Conservation (phyloP, 2,329 filamentous ascomycete genomes). For the Celoporthe dispersa region DNA sequence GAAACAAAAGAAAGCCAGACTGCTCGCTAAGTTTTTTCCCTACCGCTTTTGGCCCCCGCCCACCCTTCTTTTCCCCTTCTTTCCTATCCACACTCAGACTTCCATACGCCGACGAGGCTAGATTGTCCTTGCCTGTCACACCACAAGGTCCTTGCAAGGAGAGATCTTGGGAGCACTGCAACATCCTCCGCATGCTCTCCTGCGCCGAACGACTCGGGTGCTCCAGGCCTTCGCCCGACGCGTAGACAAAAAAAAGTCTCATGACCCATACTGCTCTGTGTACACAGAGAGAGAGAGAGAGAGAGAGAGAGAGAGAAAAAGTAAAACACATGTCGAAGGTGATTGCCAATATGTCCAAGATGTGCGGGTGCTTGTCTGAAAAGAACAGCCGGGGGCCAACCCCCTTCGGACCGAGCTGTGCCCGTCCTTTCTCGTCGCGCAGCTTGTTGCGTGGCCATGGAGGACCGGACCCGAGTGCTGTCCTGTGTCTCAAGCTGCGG, state of each 20-base stretch:
- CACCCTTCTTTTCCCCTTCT: too few relatives aligned
- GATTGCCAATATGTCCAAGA: background rate
- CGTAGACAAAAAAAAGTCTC: background rate
- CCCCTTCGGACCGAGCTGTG: too few relatives aligned
- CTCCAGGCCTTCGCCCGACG: background rate
- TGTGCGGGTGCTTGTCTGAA: background rate
- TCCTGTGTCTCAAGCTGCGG: background rate
- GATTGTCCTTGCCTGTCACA: too few relatives aligned
- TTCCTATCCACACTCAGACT: background rate
- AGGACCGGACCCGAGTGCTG: too few relatives aligned
- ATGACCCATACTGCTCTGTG: background rate
- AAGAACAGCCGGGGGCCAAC: background rate
- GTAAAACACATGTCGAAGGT: background rate
- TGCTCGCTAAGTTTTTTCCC: background rate
- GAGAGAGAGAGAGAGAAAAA: background rate
- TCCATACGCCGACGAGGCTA: too few relatives aligned
- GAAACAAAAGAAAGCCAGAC: background rate
- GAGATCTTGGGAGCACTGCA: too few relatives aligned
- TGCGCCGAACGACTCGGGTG: background rate
- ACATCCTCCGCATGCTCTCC: background rate
- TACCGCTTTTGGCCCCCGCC: background rate
- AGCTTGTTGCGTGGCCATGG: background rate
- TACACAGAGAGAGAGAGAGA: background rate
- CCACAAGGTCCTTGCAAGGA: too few relatives aligned
- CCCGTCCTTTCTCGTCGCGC: background rate